Conservation (phyloP, 306 rosid species). For the Styphnolobium japonicum region DNA sequence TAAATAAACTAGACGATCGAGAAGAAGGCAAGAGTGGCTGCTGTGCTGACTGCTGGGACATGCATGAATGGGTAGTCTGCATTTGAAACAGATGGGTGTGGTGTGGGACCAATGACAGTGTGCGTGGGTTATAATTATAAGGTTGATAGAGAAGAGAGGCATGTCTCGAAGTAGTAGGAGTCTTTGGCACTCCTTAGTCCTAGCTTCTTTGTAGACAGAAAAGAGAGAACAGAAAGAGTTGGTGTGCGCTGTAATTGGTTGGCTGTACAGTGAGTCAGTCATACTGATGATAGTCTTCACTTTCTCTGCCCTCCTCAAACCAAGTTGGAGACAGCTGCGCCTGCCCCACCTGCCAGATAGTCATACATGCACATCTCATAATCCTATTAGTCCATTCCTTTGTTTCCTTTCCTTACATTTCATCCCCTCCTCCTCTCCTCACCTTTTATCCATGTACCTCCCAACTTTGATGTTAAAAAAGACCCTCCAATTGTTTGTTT, state of each 20-base stretch:
- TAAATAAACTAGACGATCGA: no score
- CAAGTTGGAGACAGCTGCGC: constrained; percentile 39
- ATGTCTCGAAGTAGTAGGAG: constrained; percentile 3
- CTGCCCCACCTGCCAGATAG: constrained; percentile 34
- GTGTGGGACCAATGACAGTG: constrained; percentile 1
- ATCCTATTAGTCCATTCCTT: no score
- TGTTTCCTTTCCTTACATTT: neutral
- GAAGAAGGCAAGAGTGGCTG: neutral
- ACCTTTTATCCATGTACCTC: neutral
- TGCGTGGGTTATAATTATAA: neutral
- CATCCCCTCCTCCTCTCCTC: neutral
- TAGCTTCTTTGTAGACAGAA: neutral
- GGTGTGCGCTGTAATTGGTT: constrained; percentile 2
- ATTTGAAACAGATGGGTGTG: constrained; percentile 10
- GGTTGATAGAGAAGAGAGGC: constrained; percentile 17
- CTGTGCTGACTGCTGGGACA: no score
- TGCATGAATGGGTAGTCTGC: neutral
- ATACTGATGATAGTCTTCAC: neutral
- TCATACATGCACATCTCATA: neutral
- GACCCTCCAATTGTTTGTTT: neutral
- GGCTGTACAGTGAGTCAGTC: neutral
- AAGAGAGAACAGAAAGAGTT: neutral
- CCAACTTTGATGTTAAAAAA: no score
- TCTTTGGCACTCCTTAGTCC: neutral
- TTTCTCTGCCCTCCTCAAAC: constrained; percentile 2